A percentile compares a stretch with the other conserved stretches of the same genome.
phyloP scores from a whole-genome alignment of 768 basidiomycete genomes.

The Cyathus striatus region DNA sequence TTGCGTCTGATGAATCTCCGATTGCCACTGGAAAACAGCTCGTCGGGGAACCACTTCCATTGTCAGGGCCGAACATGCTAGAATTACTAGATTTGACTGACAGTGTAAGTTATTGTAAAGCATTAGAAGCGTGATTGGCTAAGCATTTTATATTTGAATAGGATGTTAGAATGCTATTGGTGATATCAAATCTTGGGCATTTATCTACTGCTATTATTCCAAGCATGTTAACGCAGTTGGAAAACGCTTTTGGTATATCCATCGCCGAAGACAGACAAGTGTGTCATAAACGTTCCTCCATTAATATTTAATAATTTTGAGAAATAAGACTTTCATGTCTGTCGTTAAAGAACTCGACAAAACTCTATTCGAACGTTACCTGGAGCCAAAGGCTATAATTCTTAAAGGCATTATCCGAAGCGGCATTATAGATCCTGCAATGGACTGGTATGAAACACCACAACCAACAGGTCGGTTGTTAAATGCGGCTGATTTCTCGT shows the following conservation, averaged over 20 bases:
- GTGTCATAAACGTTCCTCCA: conserved; percentile 6
- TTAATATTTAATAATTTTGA: conserved; percentile 6
- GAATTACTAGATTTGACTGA: conserved; percentile 60
- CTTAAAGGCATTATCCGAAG: conserved; percentile 64
- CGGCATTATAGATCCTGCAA: conserved; percentile 73
- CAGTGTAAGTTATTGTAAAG: conserved; percentile 37
- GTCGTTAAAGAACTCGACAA: conserved; percentile 83
- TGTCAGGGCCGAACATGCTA: conserved; percentile 40
- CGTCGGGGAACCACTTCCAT: conserved; percentile 19
- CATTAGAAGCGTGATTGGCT: conserved; percentile 5
- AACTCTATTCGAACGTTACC: conserved; percentile 83
- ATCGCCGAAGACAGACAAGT: conserved; percentile 73
- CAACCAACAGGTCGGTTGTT: conserved; percentile 75
- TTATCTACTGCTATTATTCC: conserved; percentile 70
- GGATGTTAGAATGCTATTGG: conserved; percentile 84
- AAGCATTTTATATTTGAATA: conserved; percentile 22
- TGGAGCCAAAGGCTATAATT: conserved; percentile 72
- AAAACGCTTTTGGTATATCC: conserved; percentile 66
- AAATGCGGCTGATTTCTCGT: neutral
- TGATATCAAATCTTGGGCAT: conserved; percentile 84
- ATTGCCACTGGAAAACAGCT: conserved; percentile 33
- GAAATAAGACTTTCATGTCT: conserved; percentile 60
- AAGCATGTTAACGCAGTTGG: conserved; percentile 74
- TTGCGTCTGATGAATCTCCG: conserved; percentile 69
- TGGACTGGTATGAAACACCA: conserved; percentile 94